Base-by-base conservation (phyloP, 2,329 filamentous ascomycete genomes). In the Escovopsis sp. region DNA sequence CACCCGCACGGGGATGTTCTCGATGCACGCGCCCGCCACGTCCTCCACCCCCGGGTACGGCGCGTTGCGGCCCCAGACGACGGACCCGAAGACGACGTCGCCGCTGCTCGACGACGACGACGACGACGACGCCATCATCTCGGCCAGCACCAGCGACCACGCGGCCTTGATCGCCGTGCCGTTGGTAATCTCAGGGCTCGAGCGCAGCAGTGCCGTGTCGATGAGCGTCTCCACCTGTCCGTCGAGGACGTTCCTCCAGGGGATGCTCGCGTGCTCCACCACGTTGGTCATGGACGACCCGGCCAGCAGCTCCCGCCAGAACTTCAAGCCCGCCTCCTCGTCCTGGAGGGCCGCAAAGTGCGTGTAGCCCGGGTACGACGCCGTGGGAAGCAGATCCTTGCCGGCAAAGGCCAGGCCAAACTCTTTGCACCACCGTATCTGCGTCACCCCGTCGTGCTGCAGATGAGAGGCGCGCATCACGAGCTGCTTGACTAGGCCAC, bases 11-110 rank as follows among this genome's bases (percentile, higher is more conserved):
- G 56, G 57, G 0, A 59, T 49, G 6, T 51, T 55, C 2, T 53
- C 49, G 6, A 59, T 51, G 0, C 54, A 52, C 2, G 56, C 55
- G 1, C 52, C 58, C 3, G 50, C 45, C 1, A 57, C 46, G 5
- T 46, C 42, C 9, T 55, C 48, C 4, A 60, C 49, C 0, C 52
- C 52, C 1, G 43, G 26, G 1, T 59, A 40, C 1, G 52, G 45
- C 2, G 50, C 50, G 3, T 52, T 46, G 0, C 55, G 51, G 1
- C 58, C 57, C 0, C 49, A 50, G 1, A 54, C 39, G 3, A 51
- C 48, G 3, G 48, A 42, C 1, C 55, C 57, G 32, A 57, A 59
- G 12, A 54, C 12, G 3, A 58, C 42, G 40, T 69, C 65, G 0
- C 15, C 3, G 1, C 42, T 45, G 5, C 39, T 45, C 12, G 3